A percentile compares a stretch with the other conserved stretches of the same genome.
Conservation (phyloP, 495 filamentous ascomycete species). For the Bacidia rubella region DNA sequence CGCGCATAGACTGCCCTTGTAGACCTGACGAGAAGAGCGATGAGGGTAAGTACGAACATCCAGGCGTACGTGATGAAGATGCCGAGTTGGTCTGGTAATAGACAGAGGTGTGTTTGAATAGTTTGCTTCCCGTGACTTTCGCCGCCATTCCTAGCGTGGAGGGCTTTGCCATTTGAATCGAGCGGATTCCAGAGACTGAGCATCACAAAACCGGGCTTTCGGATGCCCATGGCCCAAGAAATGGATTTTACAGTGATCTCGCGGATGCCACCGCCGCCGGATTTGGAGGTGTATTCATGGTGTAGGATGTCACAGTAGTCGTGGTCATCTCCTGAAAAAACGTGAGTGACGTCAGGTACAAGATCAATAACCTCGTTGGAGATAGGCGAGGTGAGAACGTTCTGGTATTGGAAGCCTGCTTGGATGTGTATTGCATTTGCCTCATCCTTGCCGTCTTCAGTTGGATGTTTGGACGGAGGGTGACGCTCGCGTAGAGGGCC, state of each 20-base stretch:
- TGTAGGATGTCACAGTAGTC: conserved; percentile 92
- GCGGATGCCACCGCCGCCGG: conserved; percentile 47
- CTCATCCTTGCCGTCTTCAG: conserved; percentile 48
- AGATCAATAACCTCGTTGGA: conserved; percentile 58
- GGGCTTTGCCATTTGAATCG: conserved; percentile 44
- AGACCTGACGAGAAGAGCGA: conserved; percentile 46
- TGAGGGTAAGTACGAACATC: conserved; percentile 45
- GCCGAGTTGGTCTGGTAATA: conserved; percentile 74
- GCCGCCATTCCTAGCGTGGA: conserved; percentile 13
- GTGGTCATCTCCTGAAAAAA: conserved; percentile 95
- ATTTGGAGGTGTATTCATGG: conserved; percentile 44
- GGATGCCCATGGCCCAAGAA: conserved; percentile 94
- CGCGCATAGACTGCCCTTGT: conserved; percentile 30
- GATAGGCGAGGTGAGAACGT: conserved; percentile 64
- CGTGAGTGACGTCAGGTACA: conserved; percentile 60
- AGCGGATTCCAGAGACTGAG: conserved; percentile 87
- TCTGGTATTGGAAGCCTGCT: conserved; percentile 90
- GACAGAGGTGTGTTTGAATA: conserved; percentile 76
- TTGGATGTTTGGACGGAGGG: conserved; percentile 50
- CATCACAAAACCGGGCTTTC: conserved; percentile 74
- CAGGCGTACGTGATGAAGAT: conserved; percentile 68
- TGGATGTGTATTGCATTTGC: conserved; percentile 62
- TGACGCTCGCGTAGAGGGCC: conserved; percentile 76
- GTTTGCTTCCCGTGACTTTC: conserved; percentile 32
- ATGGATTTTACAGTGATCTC: conserved; percentile 94